phyloP scores from a whole-genome alignment of 2,329 filamentous ascomycete species.

The Helotiales sp. region DNA sequence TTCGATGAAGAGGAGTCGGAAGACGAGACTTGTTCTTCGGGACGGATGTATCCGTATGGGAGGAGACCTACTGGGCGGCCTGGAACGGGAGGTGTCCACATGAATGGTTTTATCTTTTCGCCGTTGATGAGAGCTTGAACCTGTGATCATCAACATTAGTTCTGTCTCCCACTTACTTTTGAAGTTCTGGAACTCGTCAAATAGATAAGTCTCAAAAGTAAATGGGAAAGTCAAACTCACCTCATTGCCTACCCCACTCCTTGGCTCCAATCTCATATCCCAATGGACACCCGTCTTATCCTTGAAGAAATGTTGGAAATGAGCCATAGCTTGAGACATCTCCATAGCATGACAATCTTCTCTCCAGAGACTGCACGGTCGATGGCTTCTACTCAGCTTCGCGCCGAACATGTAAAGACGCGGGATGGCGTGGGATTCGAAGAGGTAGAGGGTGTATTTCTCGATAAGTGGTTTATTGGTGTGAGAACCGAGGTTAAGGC shows the following conservation, averaged over 20 bases:
- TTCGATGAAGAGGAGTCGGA: too few relatives aligned
- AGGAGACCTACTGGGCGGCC: slow-evolving; percentile 23
- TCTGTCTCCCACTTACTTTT: background rate
- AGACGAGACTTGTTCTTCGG: slow-evolving; percentile 17
- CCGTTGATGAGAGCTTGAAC: background rate
- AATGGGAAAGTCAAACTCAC: too few relatives aligned
- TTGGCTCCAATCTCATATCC: slow-evolving; percentile 47
- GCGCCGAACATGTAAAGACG: slow-evolving; percentile 61
- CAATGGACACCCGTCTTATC: slow-evolving; percentile 58
- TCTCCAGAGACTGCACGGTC: slow-evolving; percentile 35
- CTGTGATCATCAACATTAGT: too few relatives aligned
- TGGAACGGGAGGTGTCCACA: slow-evolving; percentile 15
- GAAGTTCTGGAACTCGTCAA: too few relatives aligned
- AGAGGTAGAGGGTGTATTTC: slow-evolving; percentile 52
- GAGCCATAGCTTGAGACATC: slow-evolving; percentile 46
- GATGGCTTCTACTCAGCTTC: slow-evolving; percentile 42
- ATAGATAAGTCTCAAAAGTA: too few relatives aligned
- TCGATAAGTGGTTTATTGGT: background rate
- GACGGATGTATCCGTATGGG: slow-evolving; percentile 22
- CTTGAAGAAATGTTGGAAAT: slow-evolving; percentile 58
- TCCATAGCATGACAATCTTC: slow-evolving; percentile 41
- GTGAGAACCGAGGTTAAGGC: background rate
- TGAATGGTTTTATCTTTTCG: slow-evolving; percentile 6
- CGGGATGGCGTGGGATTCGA: slow-evolving; percentile 61
- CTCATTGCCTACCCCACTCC: background rate